Base-by-base conservation (phyloP, 2,329 filamentous ascomycete species). In the Claviceps citrina region DNA sequence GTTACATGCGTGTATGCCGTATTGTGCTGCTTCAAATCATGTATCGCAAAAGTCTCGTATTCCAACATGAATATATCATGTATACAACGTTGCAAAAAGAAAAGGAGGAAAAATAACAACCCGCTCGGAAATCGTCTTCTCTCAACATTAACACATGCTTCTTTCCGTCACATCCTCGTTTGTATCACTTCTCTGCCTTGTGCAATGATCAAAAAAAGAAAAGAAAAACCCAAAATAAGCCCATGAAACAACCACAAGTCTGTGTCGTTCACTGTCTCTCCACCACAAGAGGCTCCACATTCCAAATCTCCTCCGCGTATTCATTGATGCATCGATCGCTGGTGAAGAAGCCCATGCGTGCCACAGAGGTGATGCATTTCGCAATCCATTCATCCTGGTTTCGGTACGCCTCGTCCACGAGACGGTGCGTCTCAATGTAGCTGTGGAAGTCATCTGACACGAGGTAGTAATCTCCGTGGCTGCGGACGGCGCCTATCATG, bases 251-350 rank as follows among this genome's bases (percentile, higher is more conserved):
- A 16, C 7, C 30, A n/a, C n/a, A n/a, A n/a, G 7, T 13, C 3
- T 5, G 4, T 36, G 13, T 36, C 12, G 9, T 13, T 24, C 20
- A 40, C 28, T 40, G 20, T 34, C 25, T 22, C 16, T 65, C 62
- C 24, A 65, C 65, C 26, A 62, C 61, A 40, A 91, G 59, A 22
- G 89, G 87, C 67, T 96, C 89, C 30, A 94, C 69, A 55, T 96
- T 96, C 91, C 91, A 98, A 59, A 98, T 95, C 47, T 72, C 78
- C 60, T 98, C 89, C 0, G 91, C 91, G 63, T 98, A 98, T 69
- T 95, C 87, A 53, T 89, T 84, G 60, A 96, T 95, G 64, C 89
- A 94, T 30, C 89, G 75, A 60, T 96, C 89, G 47, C 82, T 89
- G 50, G 78, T 87, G 68, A 96, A 96, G 74, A 96, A 96, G 28